Base-by-base conservation (phyloP, 768 basidiomycete genomes). In the Xerocomellus amylosporus region DNA sequence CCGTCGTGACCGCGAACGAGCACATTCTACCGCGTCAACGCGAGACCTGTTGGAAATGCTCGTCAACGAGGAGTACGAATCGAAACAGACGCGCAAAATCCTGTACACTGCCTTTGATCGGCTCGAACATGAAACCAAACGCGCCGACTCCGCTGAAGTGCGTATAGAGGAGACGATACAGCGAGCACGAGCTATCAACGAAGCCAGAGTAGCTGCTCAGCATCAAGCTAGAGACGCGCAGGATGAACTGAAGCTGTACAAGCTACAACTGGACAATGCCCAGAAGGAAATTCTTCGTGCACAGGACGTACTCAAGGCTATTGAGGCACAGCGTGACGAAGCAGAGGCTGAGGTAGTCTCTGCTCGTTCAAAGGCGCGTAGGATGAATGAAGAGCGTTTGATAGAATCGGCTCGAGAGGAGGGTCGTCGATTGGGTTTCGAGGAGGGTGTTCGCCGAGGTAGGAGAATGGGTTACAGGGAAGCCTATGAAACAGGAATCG, bases 201-300 rank as follows among this genome's bases (percentile, higher is more conserved):
- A 74, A 2, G 70, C 71, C 2, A 61, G 70, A 9, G 22, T 66
- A 2, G 8, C 55, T 58, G 74, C 59, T 48, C 68, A 64, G 59
- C 63, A 72, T 41, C 68, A 69, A 17, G 66, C 68, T 2, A 42
- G 58, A 12, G 64, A 64, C 30, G 66, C 72, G 12, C 73, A 73
- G 46, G 76, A 82, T 31, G 85, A 87, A 56, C 62, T 85, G 43
- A 69, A 72, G 45, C 49, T 84, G 49, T 86, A 84, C 63, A 85
- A 82, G 63, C 46, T 79, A 2, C 82, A 85, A 72, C 68, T 85
- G 26, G 79, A 81, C 17, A 71, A 77, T 33, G 85, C 85, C 15
- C 83, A 86, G 58, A 73, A 73, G 71, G 83, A 86, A 61, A 83
- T 86, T 38, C 64, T 70, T 22, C 75, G 76, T 34, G 84, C 84